A percentile compares a stretch with the other conserved stretches of the same genome.
Conservation (phyloP, 805 yeast species). For the Suhomyces prunicola region DNA sequence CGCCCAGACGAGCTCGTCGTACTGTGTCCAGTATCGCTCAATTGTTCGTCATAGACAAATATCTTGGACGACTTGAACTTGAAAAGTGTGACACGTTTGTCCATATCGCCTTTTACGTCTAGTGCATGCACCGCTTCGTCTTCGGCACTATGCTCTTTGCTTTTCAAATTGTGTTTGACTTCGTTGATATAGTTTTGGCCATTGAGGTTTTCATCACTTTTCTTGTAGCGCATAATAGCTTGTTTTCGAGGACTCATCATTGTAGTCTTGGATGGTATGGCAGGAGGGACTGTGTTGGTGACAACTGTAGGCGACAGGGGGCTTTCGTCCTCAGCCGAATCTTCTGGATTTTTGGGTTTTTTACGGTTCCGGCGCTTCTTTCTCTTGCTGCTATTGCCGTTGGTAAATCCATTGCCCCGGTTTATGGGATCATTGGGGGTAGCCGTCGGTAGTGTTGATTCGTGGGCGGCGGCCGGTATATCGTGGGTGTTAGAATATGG, state of each 20-base stretch:
- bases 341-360: background rate
- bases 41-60: constrained; percentile 35
- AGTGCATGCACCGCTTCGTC: constrained; percentile 4
- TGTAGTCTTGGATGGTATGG: background rate
- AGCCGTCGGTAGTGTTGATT: background rate
- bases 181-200: constrained; percentile 22
- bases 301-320: background rate
- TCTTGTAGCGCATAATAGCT: constrained; percentile 36
- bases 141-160: constrained; percentile 7
- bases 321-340: background rate
- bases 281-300: background rate
- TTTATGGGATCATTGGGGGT: background rate
- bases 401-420: background rate
- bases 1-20: constrained; percentile 34
- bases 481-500: background rate
- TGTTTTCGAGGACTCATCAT: constrained; percentile 37
- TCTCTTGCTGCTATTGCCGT: background rate
- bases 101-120: constrained; percentile 22
- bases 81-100: constrained; percentile 37
- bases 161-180: constrained; percentile 24
- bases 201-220: constrained; percentile 21
- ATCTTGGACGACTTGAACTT: constrained; percentile 30
- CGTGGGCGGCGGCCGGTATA: background rate
- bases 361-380: constrained; percentile 1
- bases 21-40: constrained; percentile 13